phyloP scores from a whole-genome alignment of 306 rosid species.

The Quercus alba region DNA sequence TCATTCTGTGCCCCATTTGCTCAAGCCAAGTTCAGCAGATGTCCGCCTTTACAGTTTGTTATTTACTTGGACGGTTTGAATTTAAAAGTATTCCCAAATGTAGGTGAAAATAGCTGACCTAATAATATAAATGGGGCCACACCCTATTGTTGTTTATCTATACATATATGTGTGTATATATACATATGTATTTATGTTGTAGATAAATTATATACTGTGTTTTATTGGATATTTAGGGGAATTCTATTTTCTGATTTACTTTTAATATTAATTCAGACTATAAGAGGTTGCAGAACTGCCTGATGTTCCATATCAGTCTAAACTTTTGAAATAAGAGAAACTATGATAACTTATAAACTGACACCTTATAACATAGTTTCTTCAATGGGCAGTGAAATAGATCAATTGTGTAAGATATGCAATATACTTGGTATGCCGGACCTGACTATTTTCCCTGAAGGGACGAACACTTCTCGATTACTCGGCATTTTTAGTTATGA shows the following conservation, averaged over 20 bases:
- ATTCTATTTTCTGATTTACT: not conserved
- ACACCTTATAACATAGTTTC: slow-evolving; percentile 17
- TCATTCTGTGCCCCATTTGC: not conserved
- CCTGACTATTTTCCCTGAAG: slow-evolving; percentile 48
- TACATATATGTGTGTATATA: not conserved
- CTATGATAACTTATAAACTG: not conserved
- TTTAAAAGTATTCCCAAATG: not conserved
- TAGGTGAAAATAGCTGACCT: not conserved
- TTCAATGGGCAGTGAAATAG: slow-evolving; percentile 67
- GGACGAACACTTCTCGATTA: slow-evolving; percentile 50
- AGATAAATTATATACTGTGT: not conserved
- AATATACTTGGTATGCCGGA: slow-evolving; percentile 71
- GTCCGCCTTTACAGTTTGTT: not conserved
- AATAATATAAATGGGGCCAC: not conserved
- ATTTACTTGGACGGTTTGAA: not conserved
- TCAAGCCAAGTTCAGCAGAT: not conserved
- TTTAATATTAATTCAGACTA: not conserved
- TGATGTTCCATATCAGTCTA: not conserved
- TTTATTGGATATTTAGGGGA: not conserved
- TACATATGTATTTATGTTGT: not conserved
- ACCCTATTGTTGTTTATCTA: not conserved
- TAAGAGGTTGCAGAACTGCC: not conserved
- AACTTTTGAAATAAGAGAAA: not conserved
- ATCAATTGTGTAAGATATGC: slow-evolving; percentile 80
- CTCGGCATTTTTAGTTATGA: slow-evolving; percentile 48